Evolutionary conservation across 179 eudicot species (phyloP), one percentile per base, ranked within the genome.

Genomic region (Corrigiola litoralis): DNA sequence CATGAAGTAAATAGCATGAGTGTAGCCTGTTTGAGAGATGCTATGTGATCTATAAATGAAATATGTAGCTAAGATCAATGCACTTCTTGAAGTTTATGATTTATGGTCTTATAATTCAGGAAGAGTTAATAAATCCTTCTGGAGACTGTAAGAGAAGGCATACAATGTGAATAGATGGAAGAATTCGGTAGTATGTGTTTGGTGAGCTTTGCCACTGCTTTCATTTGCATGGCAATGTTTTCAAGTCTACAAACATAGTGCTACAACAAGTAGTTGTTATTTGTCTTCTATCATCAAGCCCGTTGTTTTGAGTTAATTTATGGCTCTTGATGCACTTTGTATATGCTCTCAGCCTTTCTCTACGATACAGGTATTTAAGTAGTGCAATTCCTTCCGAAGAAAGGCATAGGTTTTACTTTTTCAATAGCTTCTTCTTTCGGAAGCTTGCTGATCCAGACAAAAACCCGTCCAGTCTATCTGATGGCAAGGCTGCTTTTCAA

Each of bases 371-470:
- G 77, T 88, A 82, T 73, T 75, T 95, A 72, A 85, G 84, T 82
- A 82, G 80, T 66, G 82, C 61, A 68, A 82, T 86, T 61, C 77
- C 76, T 55, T 63, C 79, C 4, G 81, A 72, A 51, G 80, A 84
- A 58, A 82, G 79, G 74, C 72, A 74, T 27, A 82, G 77, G 63
- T 88, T 83, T 60, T 88, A 92, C 68, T 95, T 95, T 68, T 95
- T 95, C 62, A 95, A 89, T 68, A 82, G 97, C 79, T 95, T 95
- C 75, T 92, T 95, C 80, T 95, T 95, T 61, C 80, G 95, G 37
- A 95, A 95, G 82, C 83, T 95, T 61, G 90, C 89, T 66, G 99
- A 95, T 77, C 87, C 83, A 54, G 97, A 92, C 68, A 95, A 88
- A 78, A 87, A 85, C 65, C 85, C 96, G 24, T 65, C 82, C 11